phyloP scores from a whole-genome alignment of 495 filamentous ascomycete species.

The Hypoxylon lienhwacheense region DNA sequence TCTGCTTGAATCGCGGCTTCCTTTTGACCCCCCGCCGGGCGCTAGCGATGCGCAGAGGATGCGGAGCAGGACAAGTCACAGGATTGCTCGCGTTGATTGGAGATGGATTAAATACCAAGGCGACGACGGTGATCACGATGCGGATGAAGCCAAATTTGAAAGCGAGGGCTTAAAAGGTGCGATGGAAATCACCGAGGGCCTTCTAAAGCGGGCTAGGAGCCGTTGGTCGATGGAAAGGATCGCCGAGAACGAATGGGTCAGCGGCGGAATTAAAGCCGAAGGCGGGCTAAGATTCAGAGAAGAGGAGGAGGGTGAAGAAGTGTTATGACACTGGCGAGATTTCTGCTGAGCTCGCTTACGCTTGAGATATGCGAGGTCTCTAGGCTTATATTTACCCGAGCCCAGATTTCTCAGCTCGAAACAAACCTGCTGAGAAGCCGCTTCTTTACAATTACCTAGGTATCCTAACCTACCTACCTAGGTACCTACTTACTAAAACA shows the following conservation, averaged over 20 bases:
- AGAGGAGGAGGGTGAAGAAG: conserved; percentile 61
- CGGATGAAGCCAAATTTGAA: conserved; percentile 52
- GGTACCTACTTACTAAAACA: neutral
- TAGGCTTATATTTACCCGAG: neutral
- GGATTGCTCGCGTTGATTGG: conserved; percentile 95
- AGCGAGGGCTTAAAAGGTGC: conserved; percentile 70
- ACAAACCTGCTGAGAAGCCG: too few species aligned
- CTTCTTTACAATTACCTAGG: too few species aligned
- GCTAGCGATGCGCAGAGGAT: conserved; percentile 70
- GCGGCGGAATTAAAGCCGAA: conserved; percentile 67
- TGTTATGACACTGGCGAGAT: conserved; percentile 36
- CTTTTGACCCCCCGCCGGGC: conserved; percentile 83
- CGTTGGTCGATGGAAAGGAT: conserved; percentile 74
- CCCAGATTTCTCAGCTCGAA: conserved; percentile 8
- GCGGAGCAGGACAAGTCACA: conserved; percentile 77
- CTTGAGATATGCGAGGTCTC: neutral
- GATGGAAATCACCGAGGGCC: conserved; percentile 74
- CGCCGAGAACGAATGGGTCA: conserved; percentile 73
- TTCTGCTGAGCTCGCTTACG: neutral
- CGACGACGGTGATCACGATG: conserved; percentile 63
- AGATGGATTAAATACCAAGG: conserved; percentile 83
- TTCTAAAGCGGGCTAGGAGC: conserved; percentile 76
- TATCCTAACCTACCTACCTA: too few species aligned
- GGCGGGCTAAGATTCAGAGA: conserved; percentile 70
- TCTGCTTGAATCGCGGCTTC: conserved; percentile 85